Evolutionary conservation across 78 protist species (phyloP).

Genomic region (Creolimax fragrantissima): DNA sequence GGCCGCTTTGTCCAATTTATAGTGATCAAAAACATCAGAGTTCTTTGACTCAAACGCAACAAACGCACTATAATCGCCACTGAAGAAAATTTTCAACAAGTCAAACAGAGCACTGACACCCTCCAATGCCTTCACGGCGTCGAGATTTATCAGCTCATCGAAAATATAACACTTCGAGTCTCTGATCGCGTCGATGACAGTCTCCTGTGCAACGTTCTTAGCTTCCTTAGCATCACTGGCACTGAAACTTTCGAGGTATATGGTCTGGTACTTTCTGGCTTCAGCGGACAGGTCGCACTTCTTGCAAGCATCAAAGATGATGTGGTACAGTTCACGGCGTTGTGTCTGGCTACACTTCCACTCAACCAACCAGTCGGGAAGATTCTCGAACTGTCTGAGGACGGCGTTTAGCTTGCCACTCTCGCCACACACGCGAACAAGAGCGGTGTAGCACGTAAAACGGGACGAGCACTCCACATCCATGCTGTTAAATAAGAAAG

Average conservation of each 20-base stretch:
- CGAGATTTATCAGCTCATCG: background rate
- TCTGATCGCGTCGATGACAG: background rate
- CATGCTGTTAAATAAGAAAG: background rate
- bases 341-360: background rate
- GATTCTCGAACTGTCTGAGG: background rate
- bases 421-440: background rate
- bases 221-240: background rate
- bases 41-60: background rate
- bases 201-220: background rate
- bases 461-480: background rate
- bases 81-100: background rate
- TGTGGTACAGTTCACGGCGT: background rate
- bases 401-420: background rate
- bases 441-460: background rate
- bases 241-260: background rate
- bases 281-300: background rate
- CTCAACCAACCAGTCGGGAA: background rate
- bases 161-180: background rate
- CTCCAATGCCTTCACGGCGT: background rate
- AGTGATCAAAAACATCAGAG: background rate
- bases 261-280: background rate
- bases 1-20: background rate
- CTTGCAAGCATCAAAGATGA: background rate
- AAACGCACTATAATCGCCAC: background rate
- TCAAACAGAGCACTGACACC: background rate